These are phyloP conservation scores for Russula olivacea DNA, from an alignment of 768 basidiomycete genomes.

Conservation along the genomic window DNA sequence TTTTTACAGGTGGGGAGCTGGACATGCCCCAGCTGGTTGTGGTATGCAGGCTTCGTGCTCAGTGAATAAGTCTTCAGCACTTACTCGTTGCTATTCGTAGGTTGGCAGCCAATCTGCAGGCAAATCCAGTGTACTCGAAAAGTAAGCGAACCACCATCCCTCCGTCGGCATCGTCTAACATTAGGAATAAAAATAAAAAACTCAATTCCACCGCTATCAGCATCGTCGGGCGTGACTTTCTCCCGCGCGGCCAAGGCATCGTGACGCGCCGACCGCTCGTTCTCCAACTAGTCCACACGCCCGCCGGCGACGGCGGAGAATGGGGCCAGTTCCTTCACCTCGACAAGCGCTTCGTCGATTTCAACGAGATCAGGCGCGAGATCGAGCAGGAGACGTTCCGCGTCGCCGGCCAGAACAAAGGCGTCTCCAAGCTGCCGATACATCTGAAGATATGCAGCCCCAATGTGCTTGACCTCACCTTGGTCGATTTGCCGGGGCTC, in stretches of 20 bases:
- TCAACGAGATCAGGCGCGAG: slow-evolving; percentile 87
- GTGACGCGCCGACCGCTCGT: slow-evolving; percentile 94
- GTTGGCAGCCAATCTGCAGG: slow-evolving; percentile 96
- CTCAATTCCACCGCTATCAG: slow-evolving; percentile 28
- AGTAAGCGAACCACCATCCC: slow-evolving; percentile 40
- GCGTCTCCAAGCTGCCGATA: slow-evolving; percentile 93
- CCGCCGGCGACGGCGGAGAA: slow-evolving; percentile 60
- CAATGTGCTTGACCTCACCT: slow-evolving; percentile 88
- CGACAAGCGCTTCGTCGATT: slow-evolving; percentile 96
- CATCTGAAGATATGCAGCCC: slow-evolving; percentile 95
- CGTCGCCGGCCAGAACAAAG: slow-evolving; percentile 98
- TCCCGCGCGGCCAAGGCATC: slow-evolving; percentile 86
- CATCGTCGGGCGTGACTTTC: slow-evolving; percentile 91
- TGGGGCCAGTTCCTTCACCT: slow-evolving; percentile 98
- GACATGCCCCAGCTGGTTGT: slow-evolving; percentile 91
- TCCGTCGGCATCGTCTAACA: not conserved
- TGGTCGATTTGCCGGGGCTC: slow-evolving; percentile 94
- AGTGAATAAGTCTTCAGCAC: not conserved
- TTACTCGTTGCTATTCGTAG: slow-evolving; percentile 35
- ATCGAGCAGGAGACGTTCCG: slow-evolving; percentile 97
- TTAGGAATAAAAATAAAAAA: too few relatives aligned
- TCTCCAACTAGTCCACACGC: slow-evolving; percentile 92
- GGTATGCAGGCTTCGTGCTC: slow-evolving; percentile 42
- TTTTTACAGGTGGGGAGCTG: slow-evolving; percentile 66
- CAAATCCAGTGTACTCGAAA: slow-evolving; percentile 94